These are phyloP conservation scores for Penicillium sp. DNA, from an alignment of 2,329 filamentous ascomycete genomes.

Conservation along the genomic window DNA sequence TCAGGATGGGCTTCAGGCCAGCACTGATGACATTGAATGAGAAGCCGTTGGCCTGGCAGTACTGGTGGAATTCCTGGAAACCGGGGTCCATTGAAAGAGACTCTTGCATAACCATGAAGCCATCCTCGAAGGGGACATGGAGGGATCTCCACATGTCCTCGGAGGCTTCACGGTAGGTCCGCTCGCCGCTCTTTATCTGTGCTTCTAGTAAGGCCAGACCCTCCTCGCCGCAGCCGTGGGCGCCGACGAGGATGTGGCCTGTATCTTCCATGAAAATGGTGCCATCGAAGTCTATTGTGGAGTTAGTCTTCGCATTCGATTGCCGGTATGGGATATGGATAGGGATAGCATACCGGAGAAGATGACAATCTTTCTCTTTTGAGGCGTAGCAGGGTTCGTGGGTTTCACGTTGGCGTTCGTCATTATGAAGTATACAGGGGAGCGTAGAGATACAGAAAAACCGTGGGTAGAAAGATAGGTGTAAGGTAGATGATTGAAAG, in stretches of 20 bases:
- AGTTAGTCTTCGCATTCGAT: background rate
- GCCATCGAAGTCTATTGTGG: slow-evolving; percentile 59
- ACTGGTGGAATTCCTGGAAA: slow-evolving; percentile 61
- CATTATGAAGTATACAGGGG: slow-evolving; percentile 1
- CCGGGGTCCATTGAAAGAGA: slow-evolving; percentile 60
- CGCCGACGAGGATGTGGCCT: slow-evolving; percentile 64
- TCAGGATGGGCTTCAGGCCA: slow-evolving; percentile 60
- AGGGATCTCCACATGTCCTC: slow-evolving; percentile 68
- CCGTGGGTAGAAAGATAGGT: background rate
- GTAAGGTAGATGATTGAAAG: background rate
- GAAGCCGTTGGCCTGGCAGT: slow-evolving; percentile 59
- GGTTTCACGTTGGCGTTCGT: slow-evolving; percentile 16
- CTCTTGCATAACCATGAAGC: slow-evolving; percentile 61
- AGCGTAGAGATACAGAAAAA: background rate
- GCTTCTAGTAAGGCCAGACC: slow-evolving; percentile 55
- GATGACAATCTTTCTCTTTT: slow-evolving; percentile 44
- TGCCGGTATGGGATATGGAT: background rate
- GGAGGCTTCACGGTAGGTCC: slow-evolving; percentile 65
- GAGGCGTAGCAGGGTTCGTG: background rate
- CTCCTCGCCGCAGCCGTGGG: slow-evolving; percentile 58
- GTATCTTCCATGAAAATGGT: slow-evolving; percentile 70
- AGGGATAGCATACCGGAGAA: slow-evolving; percentile 40
- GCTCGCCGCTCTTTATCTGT: slow-evolving; percentile 61
- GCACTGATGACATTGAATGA: slow-evolving; percentile 68
- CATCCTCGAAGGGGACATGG: slow-evolving; percentile 62